Percentiles rank a stretch among this genome's conserved stretches.
Conservation (phyloP, 257 asterid genomes). For the Solanum arcanum region DNA sequence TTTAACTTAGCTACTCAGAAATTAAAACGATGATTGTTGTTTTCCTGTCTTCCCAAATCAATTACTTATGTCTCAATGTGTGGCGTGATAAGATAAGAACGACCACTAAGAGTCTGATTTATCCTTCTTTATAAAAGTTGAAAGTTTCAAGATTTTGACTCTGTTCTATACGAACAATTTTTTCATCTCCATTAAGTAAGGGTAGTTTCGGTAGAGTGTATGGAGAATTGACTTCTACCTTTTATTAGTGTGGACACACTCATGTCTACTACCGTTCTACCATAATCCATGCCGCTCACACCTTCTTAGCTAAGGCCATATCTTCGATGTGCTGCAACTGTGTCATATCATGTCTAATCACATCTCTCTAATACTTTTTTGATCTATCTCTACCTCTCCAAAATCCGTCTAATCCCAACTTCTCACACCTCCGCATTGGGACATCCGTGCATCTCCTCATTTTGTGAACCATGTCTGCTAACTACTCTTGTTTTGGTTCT, state of each 20-base stretch:
- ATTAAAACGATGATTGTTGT: background rate
- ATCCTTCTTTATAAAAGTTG: background rate
- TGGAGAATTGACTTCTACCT: background rate
- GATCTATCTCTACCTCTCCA: background rate
- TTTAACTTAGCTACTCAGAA: background rate
- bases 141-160: background rate
- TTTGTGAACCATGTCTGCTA: background rate
- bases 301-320: too few relatives aligned
- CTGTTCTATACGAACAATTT: background rate
- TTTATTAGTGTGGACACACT: background rate
- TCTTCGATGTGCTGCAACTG: background rate
- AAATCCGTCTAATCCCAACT: background rate
- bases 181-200: background rate
- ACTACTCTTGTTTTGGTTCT: background rate
- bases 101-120: background rate
- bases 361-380: too few relatives aligned
- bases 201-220: background rate
- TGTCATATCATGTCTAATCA: rapidly evolving
- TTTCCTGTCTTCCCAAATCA: background rate
- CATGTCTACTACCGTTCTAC: background rate
- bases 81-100: background rate
- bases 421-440: background rate
- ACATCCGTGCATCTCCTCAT: too few relatives aligned
- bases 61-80: background rate
- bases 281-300: rapidly evolving